Percentiles rank a stretch among this genome's conserved stretches.
These are phyloP conservation scores for Aphanomyces stellatus DNA, from an alignment of 352 stramenopile species.

Conservation along the genomic window DNA sequence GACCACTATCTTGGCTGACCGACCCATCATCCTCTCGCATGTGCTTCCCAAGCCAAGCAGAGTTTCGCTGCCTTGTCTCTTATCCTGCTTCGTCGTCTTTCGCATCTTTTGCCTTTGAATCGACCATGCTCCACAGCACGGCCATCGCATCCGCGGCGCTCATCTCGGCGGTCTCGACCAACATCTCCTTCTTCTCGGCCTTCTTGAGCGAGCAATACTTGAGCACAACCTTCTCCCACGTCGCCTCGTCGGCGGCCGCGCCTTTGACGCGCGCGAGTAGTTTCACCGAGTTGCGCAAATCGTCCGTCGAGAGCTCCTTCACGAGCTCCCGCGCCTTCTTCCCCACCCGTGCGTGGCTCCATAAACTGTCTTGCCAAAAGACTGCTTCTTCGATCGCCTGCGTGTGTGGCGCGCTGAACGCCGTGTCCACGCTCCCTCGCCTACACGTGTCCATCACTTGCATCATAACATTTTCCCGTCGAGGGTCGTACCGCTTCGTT, in stretches of 20 bases:
- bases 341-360: slow-evolving; percentile 3
- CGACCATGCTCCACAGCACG: background rate
- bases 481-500: background rate
- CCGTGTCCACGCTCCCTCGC: slow-evolving; percentile 6
- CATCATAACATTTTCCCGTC: background rate
- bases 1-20: too few relatives aligned
- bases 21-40: too few relatives aligned
- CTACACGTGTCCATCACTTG: background rate
- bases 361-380: slow-evolving; percentile 7
- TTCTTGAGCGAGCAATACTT: slow-evolving; percentile 1
- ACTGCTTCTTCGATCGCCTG: slow-evolving; percentile 4
- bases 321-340: slow-evolving; percentile 3
- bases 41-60: too few relatives aligned
- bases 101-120: background rate
- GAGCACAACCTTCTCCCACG: slow-evolving; percentile 8
- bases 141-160: background rate
- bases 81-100: background rate
- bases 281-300: background rate
- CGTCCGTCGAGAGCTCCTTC: slow-evolving; percentile 1
- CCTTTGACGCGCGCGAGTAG: background rate
- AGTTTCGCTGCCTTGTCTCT: too few relatives aligned
- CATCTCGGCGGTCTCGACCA: background rate
- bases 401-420: background rate
- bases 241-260: background rate
- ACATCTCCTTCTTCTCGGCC: slow-evolving; percentile 7